A percentile compares a stretch with the other conserved stretches of the same genome.
Conservation (phyloP, 1,284 basidiomycete genomes). For the Puccinia polysora region DNA sequence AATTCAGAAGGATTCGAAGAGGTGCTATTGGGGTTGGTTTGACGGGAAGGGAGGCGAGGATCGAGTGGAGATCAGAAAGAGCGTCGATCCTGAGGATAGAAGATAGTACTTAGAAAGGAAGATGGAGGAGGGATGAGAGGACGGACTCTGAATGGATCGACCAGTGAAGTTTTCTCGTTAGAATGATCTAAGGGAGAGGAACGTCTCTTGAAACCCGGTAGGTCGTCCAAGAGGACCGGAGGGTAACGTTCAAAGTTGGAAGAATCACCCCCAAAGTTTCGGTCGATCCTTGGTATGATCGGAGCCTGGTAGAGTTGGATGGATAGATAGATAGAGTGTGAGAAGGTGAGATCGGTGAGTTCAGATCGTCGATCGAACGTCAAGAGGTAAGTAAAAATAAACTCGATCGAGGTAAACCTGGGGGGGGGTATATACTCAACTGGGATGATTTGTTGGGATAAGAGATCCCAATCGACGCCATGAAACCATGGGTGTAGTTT, state of each 20-base stretch:
- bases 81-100: too few relatives aligned
- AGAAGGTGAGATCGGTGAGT: not conserved
- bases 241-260: slow-evolving; percentile 51
- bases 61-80: too few relatives aligned
- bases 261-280: slow-evolving; percentile 47
- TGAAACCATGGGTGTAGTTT: slow-evolving; percentile 51
- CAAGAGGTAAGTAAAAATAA: not conserved
- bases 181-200: slow-evolving; percentile 1
- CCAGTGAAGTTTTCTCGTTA: not conserved
- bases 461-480: slow-evolving; percentile 50
- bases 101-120: too few relatives aligned
- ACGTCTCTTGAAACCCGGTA: slow-evolving; percentile 49
- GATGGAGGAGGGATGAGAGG: not conserved
- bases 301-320: slow-evolving; percentile 47
- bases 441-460: slow-evolving; percentile 47
- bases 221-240: slow-evolving; percentile 44
- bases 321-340: too few relatives aligned
- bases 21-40: not conserved
- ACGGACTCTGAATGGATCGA: not conserved
- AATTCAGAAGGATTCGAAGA: slow-evolving; percentile 4
- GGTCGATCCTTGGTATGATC: slow-evolving; percentile 48
- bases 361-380: not conserved
- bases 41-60: too few relatives aligned
- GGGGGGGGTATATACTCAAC: slow-evolving; percentile 42
- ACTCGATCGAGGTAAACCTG: not conserved